Percentiles rank a stretch among this genome's conserved stretches.
phyloP scores from a whole-genome alignment of 306 rosid species.

The Ormosia semicastrata region DNA sequence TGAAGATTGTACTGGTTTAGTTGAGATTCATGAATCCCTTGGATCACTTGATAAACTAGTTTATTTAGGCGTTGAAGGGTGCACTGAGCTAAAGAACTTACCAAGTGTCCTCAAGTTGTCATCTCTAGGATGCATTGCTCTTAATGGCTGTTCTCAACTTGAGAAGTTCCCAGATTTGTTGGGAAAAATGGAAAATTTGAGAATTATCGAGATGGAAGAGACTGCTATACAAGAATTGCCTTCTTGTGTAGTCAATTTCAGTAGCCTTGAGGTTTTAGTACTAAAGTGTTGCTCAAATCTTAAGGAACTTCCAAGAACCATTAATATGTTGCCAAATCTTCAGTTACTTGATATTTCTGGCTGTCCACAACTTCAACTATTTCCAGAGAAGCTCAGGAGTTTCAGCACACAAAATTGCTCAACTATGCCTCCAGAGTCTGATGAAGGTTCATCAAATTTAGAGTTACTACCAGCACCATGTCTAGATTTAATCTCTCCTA shows the following conservation, averaged over 20 bases:
- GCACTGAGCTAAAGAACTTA: slow-evolving; percentile 28
- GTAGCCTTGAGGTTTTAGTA: slow-evolving; percentile 13
- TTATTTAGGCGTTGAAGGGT: slow-evolving; percentile 23
- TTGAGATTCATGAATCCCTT: slow-evolving; percentile 32
- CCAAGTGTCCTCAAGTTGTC: slow-evolving; percentile 21
- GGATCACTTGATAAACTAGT: slow-evolving; percentile 30
- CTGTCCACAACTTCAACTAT: slow-evolving; percentile 30
- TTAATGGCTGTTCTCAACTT: slow-evolving; percentile 27
- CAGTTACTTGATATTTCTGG: slow-evolving; percentile 26
- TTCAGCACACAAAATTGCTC: background rate
- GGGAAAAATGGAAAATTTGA: slow-evolving; percentile 26
- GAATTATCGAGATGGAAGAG: slow-evolving; percentile 13
- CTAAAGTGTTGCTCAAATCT: slow-evolving; percentile 29
- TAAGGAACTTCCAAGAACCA: slow-evolving; percentile 5
- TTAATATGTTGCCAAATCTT: slow-evolving; percentile 28
- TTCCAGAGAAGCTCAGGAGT: slow-evolving; percentile 15
- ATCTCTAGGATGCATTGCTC: slow-evolving; percentile 25
- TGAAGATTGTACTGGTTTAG: slow-evolving; percentile 24
- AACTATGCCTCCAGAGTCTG: background rate
- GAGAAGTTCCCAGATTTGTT: slow-evolving; percentile 20
- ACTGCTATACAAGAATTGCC: slow-evolving; percentile 36
- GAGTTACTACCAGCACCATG: slow-evolving; percentile 17
- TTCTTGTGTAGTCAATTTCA: slow-evolving; percentile 14
- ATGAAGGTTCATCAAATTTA: slow-evolving; percentile 16
- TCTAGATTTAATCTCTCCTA: slow-evolving; percentile 8